Evolutionary conservation across 2,329 filamentous ascomycete genomes (phyloP).

Genomic region (Alternaria sp.): DNA sequence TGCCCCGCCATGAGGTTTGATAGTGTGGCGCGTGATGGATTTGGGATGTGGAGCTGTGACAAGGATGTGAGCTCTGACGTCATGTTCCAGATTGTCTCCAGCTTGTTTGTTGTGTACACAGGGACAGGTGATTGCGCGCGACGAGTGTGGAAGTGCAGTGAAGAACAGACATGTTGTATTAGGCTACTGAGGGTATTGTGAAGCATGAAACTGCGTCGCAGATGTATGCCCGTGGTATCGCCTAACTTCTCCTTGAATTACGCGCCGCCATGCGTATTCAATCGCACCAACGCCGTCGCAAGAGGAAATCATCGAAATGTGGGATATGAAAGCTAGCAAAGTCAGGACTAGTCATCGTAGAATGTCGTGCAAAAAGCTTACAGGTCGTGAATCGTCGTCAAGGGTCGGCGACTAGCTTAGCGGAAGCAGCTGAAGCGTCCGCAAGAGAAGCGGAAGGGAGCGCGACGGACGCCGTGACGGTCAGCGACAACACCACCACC

Average conservation of each 20-base stretch:
- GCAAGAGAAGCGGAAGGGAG: constrained; percentile 58
- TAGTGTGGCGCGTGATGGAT: constrained; percentile 15
- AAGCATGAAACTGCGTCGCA: neutral
- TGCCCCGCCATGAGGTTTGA: constrained; percentile 22
- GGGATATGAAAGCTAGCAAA: neutral
- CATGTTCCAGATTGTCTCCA: constrained; percentile 2
- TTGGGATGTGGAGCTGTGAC: constrained; percentile 16
- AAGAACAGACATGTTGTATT: constrained; percentile 9
- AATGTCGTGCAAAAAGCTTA: constrained; percentile 3
- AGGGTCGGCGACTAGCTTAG: constrained; percentile 39
- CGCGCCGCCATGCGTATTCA: neutral
- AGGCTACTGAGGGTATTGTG: constrained; percentile 12
- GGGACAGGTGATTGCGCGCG: neutral
- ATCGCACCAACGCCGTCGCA: constrained; percentile 22
- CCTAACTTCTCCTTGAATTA: neutral
- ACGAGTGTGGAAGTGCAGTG: neutral
- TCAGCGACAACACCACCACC: constrained; percentile 60
- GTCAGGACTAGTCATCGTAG: neutral
- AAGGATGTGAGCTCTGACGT: constrained; percentile 16
- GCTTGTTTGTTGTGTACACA: neutral
- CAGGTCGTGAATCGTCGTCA: constrained; percentile 36
- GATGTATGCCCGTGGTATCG: neutral
- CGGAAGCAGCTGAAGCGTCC: constrained; percentile 62
- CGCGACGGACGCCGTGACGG: constrained; percentile 58
- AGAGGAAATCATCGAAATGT: neutral